Conservation (phyloP, 345 rosid species). For the Citrus maxima region DNA sequence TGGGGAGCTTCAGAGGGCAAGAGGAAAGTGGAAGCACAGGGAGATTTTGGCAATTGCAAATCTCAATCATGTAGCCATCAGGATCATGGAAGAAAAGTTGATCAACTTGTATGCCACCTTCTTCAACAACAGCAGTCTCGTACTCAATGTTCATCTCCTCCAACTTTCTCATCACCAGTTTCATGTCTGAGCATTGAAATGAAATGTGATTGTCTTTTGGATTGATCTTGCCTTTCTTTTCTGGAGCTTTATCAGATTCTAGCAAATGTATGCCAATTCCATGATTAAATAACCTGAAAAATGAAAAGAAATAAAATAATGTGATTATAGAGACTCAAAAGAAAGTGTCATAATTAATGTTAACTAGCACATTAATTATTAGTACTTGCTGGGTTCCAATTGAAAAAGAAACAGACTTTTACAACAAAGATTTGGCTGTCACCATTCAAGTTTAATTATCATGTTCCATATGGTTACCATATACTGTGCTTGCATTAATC, state of each 20-base stretch:
- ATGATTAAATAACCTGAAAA: slow-evolving; percentile 45
- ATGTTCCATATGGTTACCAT: neutral
- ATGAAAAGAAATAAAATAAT: neutral
- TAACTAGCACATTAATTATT: too few species aligned
- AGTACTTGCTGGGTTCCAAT: neutral
- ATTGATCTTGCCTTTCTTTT: slow-evolving; percentile 37
- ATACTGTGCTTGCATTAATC: too few species aligned
- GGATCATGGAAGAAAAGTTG: slow-evolving; percentile 57
- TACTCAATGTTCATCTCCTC: slow-evolving; percentile 38
- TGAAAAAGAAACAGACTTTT: neutral
- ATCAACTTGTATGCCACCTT: slow-evolving; percentile 47
- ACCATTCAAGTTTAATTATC: neutral
- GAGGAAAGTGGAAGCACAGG: slow-evolving; percentile 43
- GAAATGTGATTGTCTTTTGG: slow-evolving; percentile 58
- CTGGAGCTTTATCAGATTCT: slow-evolving; percentile 22
- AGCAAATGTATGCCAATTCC: slow-evolving; percentile 50
- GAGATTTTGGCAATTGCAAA: slow-evolving; percentile 42
- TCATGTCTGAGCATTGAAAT: slow-evolving; percentile 43
- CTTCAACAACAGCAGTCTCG: slow-evolving; percentile 39
- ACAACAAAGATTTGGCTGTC: neutral
- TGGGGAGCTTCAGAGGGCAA: slow-evolving; percentile 44
- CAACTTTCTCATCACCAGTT: slow-evolving; percentile 22
- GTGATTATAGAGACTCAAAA: neutral
- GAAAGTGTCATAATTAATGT: too few species aligned
- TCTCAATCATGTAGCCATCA: slow-evolving; percentile 45